These are phyloP conservation scores for Singerocomus rubriflavus DNA, from an alignment of 1,284 basidiomycete species.

Conservation along the genomic window DNA sequence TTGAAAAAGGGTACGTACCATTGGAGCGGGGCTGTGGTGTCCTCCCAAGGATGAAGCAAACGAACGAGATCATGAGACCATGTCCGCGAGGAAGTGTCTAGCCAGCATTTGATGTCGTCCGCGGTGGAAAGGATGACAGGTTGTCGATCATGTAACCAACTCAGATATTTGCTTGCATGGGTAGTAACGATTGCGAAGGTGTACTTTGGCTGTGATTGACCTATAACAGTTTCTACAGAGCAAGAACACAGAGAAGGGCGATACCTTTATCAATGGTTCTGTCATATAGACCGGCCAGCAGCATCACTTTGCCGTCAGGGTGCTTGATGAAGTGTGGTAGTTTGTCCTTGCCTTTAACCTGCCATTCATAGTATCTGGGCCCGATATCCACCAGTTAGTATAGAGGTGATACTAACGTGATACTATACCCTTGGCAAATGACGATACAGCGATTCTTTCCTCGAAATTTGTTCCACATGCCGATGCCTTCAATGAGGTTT, in stretches of 20 bases:
- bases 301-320: slow-evolving; percentile 66
- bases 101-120: slow-evolving; percentile 70
- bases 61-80: slow-evolving; percentile 63
- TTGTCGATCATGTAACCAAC: slow-evolving; percentile 90
- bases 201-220: slow-evolving; percentile 59
- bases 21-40: slow-evolving; percentile 54
- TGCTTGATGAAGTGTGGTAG: slow-evolving; percentile 80
- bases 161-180: slow-evolving; percentile 59
- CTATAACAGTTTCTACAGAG: slow-evolving; percentile 30
- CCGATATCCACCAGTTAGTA: neutral
- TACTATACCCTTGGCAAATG: slow-evolving; percentile 69
- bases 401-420: neutral
- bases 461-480: slow-evolving; percentile 82
- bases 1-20: slow-evolving; percentile 48
- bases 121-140: slow-evolving; percentile 77
- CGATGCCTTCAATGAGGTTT: slow-evolving; percentile 68
- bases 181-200: slow-evolving; percentile 93
- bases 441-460: slow-evolving; percentile 79
- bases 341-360: slow-evolving; percentile 75
- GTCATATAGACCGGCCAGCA: slow-evolving; percentile 89
- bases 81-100: slow-evolving; percentile 64
- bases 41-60: slow-evolving; percentile 67
- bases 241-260: neutral
- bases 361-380: slow-evolving; percentile 87
- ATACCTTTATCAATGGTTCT: slow-evolving; percentile 61